phyloP scores from a whole-genome alignment of 768 basidiomycete species.

The Psilocybe cyanescens region DNA sequence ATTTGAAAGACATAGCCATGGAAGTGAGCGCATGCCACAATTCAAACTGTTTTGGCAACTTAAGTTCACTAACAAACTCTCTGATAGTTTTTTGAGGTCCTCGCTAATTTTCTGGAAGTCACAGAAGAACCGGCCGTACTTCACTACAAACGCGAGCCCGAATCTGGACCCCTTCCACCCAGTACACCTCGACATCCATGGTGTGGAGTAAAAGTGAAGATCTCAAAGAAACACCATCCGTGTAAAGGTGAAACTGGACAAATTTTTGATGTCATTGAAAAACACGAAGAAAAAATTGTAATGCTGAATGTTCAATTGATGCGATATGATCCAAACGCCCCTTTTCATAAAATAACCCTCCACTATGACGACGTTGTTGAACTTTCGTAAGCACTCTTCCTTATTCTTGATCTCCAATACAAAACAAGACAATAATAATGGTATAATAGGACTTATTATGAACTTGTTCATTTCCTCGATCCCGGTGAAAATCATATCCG shows the following conservation, averaged over 20 bases:
- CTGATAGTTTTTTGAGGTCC: too few relatives aligned
- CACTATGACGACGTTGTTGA: neutral
- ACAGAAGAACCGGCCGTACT: too few relatives aligned
- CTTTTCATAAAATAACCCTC: neutral
- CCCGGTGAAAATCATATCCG: neutral
- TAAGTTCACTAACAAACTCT: too few relatives aligned
- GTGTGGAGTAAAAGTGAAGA: neutral
- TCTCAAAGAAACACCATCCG: neutral
- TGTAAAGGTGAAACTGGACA: neutral
- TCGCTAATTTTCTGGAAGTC: too few relatives aligned
- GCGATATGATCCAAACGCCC: neutral
- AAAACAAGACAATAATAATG: too few relatives aligned
- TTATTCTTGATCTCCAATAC: too few relatives aligned
- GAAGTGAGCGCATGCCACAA: too few relatives aligned
- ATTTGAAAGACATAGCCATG: too few relatives aligned
- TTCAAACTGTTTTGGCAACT: too few relatives aligned
- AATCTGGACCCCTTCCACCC: neutral
- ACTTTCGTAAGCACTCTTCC: neutral
- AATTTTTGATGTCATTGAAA: neutral
- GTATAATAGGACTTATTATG: neutral
- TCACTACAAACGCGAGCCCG: too few relatives aligned
- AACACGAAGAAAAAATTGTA: neutral
- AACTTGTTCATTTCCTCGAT: neutral
- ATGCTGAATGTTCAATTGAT: neutral
- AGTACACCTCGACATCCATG: neutral